Evolutionary conservation across 129 eudicot genomes (phyloP).

Genomic region (Pulicaria dysenterica): DNA sequence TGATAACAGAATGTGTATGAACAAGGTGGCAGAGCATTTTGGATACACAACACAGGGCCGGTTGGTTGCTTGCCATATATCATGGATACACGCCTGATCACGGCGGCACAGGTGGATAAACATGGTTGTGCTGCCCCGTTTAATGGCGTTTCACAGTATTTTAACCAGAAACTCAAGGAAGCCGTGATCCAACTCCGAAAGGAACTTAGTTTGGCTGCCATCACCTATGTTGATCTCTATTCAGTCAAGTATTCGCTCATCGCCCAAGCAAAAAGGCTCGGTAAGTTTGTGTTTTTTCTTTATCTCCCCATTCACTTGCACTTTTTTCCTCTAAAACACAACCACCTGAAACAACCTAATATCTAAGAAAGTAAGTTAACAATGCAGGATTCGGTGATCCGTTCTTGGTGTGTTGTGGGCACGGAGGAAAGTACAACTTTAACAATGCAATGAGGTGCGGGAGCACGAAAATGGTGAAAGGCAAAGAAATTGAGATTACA

Average conservation of each 20-base stretch:
- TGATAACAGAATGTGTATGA: slow-evolving; percentile 46
- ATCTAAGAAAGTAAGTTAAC: too few relatives aligned
- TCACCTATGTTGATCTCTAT: slow-evolving; percentile 72
- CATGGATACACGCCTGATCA: slow-evolving; percentile 44
- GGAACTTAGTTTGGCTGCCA: slow-evolving; percentile 64
- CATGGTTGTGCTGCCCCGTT: slow-evolving; percentile 63
- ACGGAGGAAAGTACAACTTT: slow-evolving; percentile 78
- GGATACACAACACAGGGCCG: slow-evolving; percentile 88
- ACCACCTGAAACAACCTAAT: background rate
- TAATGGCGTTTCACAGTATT: slow-evolving; percentile 57
- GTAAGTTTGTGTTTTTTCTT: slow-evolving; percentile 26
- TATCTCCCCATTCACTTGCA: too few relatives aligned
- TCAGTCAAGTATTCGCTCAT: slow-evolving; percentile 64
- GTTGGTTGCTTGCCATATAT: slow-evolving; percentile 72
- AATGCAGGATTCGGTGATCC: slow-evolving; percentile 76
- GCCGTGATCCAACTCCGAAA: slow-evolving; percentile 47
- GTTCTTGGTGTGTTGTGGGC: slow-evolving; percentile 71
- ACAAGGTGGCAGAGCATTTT: slow-evolving; percentile 69
- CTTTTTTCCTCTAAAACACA: background rate
- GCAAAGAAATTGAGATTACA: slow-evolving; percentile 45
- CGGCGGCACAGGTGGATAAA: slow-evolving; percentile 57
- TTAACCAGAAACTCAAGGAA: slow-evolving; percentile 53
- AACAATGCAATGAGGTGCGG: slow-evolving; percentile 60
- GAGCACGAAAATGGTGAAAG: slow-evolving; percentile 43
- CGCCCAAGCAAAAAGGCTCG: slow-evolving; percentile 56